Evolutionary conservation across 257 asterid species (phyloP).

Genomic region (Petrea volubilis): DNA sequence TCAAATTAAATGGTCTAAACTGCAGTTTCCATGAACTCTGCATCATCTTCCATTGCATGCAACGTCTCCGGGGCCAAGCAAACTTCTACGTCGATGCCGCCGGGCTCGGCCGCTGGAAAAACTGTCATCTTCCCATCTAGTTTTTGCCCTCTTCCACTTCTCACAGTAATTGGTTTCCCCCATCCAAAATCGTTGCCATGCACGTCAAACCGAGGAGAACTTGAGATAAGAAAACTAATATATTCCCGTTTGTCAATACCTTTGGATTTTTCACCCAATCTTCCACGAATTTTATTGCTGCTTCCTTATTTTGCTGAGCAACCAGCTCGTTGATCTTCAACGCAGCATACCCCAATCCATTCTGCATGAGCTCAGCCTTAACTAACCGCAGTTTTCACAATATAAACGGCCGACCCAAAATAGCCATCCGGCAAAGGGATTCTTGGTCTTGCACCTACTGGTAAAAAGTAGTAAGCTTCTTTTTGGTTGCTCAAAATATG

Average conservation of each 20-base stretch:
- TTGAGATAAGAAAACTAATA: constrained; percentile 22
- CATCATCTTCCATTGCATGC: constrained; percentile 31
- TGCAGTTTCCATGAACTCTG: constrained; percentile 40
- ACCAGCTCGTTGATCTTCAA: constrained; percentile 26
- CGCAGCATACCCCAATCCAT: constrained; percentile 35
- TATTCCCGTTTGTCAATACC: background rate
- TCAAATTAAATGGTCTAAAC: no score
- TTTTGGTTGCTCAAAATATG: background rate
- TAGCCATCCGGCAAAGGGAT: no score
- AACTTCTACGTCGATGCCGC: constrained; percentile 46
- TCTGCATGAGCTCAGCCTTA: background rate
- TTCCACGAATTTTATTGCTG: background rate
- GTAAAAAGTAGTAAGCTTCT: background rate
- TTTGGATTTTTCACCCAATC: no score
- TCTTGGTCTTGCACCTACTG: constrained; percentile 34
- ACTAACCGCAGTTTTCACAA: background rate
- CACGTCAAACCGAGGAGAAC: constrained; percentile 53
- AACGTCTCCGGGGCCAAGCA: constrained; percentile 32
- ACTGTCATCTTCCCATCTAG: constrained; percentile 45
- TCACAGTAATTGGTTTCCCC: no score
- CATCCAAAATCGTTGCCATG: constrained; percentile 42
- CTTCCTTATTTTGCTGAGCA: constrained; percentile 22
- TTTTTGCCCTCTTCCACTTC: constrained; percentile 38
- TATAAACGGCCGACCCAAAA: constrained; percentile 35
- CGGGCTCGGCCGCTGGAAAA: constrained; percentile 33